Evolutionary conservation across 495 filamentous ascomycete genomes (phyloP), one percentile per base, ranked within the genome.

Genomic region (Ramalina intermedia): DNA sequence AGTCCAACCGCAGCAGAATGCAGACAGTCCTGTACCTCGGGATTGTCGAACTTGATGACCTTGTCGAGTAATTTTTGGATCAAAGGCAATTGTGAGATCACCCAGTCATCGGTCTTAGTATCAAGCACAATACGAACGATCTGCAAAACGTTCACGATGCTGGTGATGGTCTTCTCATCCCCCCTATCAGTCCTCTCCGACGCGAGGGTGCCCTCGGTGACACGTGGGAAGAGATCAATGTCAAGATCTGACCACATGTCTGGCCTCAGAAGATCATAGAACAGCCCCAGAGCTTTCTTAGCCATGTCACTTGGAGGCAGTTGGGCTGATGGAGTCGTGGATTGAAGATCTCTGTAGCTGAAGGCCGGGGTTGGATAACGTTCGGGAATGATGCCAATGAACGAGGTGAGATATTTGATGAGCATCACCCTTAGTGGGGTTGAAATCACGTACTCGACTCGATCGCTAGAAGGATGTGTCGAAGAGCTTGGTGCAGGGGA

Each of bases 1-100:
- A 75, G 74, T n/a, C 78, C 73, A 47, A 77, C 71, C 55, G 84
- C 79, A 12, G 73, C 64, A 38, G 76, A 70, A 58, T 96, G 84
- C 36, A 99, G 70, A 57, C 82, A 91, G 59, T 95, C 87, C 55
- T 96, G 93, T 29, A 96, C 76, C 55, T 99, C 90, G 0, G 84
- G 75, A 57, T 86, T 81, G 35, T 96, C 87, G 2, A 79, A 87
- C 49, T 85, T 84, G 45, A 96, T 64, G 9, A 83, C 79, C 64
- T 95, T 99, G 55, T 96, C 88, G 12, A 95, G 69, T 16, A 96
- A 76, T 57, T 84, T 93, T 61, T 95, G 88, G 21, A 99, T 74
- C 14, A 76, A 68, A 1, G 77, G 54, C 50, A 94, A 72, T 46
- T 84, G 83, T 55, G 79, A 73, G 18, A 85, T 60, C 13, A 96